A percentile compares a stretch with the other conserved stretches of the same genome.
Conservation (phyloP, 176 grass and related monocot genomes). For the Urochloa ruziziensis region DNA sequence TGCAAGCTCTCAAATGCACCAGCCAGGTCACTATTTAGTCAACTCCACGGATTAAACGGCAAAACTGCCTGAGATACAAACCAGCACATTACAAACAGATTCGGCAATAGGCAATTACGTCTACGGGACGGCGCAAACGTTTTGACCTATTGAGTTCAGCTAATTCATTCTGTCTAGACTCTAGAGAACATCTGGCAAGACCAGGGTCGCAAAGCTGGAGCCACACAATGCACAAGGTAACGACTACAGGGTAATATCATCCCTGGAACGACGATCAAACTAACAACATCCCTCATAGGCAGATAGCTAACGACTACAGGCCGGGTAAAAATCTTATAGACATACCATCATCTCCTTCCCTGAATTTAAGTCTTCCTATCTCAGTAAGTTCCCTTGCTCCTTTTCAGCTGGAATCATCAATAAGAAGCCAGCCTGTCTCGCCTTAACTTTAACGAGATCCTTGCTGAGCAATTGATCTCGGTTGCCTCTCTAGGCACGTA, state of each 20-base stretch:
- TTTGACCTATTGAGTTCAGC: background rate
- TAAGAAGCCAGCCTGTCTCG: too few relatives aligned
- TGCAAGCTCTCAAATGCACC: background rate
- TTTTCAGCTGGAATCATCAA: too few relatives aligned
- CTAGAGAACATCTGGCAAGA: background rate
- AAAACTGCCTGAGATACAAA: constrained; percentile 12
- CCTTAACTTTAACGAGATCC: constrained; percentile 72
- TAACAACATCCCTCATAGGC: constrained; percentile 7
- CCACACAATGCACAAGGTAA: constrained; percentile 2
- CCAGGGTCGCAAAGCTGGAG: background rate
- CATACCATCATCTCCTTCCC: constrained; percentile 62
- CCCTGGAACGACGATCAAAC: background rate
- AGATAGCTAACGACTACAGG: too few relatives aligned
- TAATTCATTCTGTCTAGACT: background rate
- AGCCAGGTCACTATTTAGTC: background rate
- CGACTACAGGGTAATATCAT: background rate
- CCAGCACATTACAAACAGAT: constrained; percentile 10
- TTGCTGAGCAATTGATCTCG: constrained; percentile 86
- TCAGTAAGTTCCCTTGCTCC: constrained; percentile 49
- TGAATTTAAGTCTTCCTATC: constrained; percentile 63
- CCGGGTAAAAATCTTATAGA: constrained; percentile 68
- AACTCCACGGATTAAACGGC: background rate
- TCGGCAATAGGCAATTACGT: background rate
- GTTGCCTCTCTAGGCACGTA: constrained; percentile 63
- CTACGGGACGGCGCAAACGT: background rate